Evolutionary conservation across 2,329 filamentous ascomycete species (phyloP).

Genomic region (Talaromyces islandicus): DNA sequence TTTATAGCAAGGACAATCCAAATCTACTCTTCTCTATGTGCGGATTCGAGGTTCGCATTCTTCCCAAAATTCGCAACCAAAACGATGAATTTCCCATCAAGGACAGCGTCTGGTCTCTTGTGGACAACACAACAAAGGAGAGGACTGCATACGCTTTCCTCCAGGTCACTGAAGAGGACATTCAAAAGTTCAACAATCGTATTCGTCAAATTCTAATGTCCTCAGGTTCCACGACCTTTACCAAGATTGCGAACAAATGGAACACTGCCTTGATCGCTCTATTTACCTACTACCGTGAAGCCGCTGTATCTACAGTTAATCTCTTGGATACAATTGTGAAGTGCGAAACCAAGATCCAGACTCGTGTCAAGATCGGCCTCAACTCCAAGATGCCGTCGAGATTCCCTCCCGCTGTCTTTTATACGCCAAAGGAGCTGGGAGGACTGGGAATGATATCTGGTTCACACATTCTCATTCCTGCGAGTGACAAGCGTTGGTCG

Average conservation of each 20-base stretch:
- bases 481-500: constrained; percentile 96
- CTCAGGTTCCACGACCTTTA: constrained; percentile 97
- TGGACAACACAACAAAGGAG: constrained; percentile 95
- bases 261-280: constrained; percentile 95
- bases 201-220: constrained; percentile 99
- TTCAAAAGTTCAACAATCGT: constrained; percentile 98
- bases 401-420: constrained; percentile 97
- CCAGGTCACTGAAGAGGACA: constrained; percentile 95
- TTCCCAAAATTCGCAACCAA: constrained; percentile 90
- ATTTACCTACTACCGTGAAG: constrained; percentile 98
- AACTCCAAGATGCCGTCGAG: constrained; percentile 99
- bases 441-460: constrained; percentile 98
- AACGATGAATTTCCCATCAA: constrained; percentile 97
- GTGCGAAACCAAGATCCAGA: constrained; percentile 99
- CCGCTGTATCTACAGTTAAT: constrained; percentile 89
- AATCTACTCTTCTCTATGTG: constrained; percentile 97
- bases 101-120: constrained; percentile 96
- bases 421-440: constrained; percentile 95
- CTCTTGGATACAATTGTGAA: constrained; percentile 97
- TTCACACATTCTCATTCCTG: constrained; percentile 93
- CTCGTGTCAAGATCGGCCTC: constrained; percentile 93
- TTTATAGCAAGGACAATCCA: constrained; percentile 96
- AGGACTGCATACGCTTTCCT: constrained; percentile 95
- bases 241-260: constrained; percentile 99
- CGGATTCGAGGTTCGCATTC: constrained; percentile 92